A percentile compares a stretch with the other conserved stretches of the same genome.
Evolutionary conservation across 2,329 filamentous ascomycete species (phyloP).

Genomic region (Herpotrichia juniperi): DNA sequence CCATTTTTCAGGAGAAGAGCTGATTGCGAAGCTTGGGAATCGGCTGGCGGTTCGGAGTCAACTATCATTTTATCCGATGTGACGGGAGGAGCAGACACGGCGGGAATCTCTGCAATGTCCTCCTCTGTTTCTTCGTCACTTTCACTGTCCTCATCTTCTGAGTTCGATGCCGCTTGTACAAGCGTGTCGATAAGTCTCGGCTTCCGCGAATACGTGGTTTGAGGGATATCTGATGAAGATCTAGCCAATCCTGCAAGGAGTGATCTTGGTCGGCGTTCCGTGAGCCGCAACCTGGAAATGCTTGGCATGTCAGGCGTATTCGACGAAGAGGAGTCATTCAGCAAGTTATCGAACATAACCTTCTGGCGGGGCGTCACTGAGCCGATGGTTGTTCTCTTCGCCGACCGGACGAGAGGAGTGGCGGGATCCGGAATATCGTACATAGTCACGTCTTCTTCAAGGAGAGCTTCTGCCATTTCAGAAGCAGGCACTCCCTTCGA

Average conservation of each 20-base stretch:
- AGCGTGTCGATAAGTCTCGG: constrained; percentile 40
- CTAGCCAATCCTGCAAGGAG: constrained; percentile 29
- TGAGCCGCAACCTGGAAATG: constrained; percentile 37
- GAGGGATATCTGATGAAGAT: constrained; percentile 41
- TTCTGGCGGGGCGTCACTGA: constrained; percentile 46
- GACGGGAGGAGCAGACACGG: neutral
- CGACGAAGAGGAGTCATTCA: constrained; percentile 33
- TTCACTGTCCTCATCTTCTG: constrained; percentile 30
- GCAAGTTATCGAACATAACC: constrained; percentile 38
- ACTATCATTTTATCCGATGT: constrained; percentile 24
- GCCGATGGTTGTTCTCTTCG: constrained; percentile 21
- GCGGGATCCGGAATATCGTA: constrained; percentile 37
- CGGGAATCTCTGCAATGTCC: constrained; percentile 6
- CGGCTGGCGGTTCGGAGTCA: constrained; percentile 18
- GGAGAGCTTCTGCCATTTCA: constrained; percentile 17
- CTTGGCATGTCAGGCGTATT: constrained; percentile 37
- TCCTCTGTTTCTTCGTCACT: constrained; percentile 28
- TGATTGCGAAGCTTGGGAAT: constrained; percentile 36
- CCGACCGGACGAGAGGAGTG: constrained; percentile 24
- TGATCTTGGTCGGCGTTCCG: constrained; percentile 28
- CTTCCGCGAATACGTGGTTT: constrained; percentile 29
- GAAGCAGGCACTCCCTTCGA: constrained; percentile 20
- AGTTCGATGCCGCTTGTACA: constrained; percentile 29
- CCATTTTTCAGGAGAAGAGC: constrained; percentile 25
- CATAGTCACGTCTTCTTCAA: constrained; percentile 40